Conservation (phyloP, 2,329 filamentous ascomycete genomes). For the Botrytis sinoallii region DNA sequence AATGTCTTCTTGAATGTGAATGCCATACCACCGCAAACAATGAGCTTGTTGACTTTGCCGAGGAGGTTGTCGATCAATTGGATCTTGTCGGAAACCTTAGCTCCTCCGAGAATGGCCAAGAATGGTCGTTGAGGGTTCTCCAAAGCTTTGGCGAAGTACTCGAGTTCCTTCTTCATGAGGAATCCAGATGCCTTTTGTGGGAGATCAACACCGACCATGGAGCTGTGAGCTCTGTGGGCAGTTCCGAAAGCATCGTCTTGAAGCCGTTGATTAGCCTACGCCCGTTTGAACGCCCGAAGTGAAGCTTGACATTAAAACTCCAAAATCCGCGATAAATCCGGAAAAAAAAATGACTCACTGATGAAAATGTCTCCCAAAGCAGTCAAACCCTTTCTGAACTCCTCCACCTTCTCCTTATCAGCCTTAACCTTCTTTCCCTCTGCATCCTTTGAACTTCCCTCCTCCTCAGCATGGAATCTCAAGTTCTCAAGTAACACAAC, state of each 20-base stretch:
- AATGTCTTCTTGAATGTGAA: conserved; percentile 99
- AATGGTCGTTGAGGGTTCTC: conserved; percentile 92
- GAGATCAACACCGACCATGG: conserved; percentile 95
- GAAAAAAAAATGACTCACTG: conserved; percentile 58
- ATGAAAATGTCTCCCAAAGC: conserved; percentile 93
- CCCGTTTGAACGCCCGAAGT: not conserved
- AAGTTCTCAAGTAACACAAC: conserved; percentile 95
- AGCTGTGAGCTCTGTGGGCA: conserved; percentile 96
- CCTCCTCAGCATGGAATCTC: conserved; percentile 97
- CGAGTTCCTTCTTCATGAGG: conserved; percentile 99
- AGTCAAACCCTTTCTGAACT: conserved; percentile 94
- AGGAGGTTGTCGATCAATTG: conserved; percentile 98
- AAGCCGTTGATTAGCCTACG: not conserved
- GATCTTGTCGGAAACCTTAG: conserved; percentile 99
- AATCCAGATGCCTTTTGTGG: conserved; percentile 97
- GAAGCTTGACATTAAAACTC: not conserved
- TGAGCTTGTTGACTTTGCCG: conserved; percentile 93
- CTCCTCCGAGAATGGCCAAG: conserved; percentile 95
- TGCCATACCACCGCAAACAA: conserved; percentile 97
- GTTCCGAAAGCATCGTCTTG: conserved; percentile 97
- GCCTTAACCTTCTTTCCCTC: conserved; percentile 98
- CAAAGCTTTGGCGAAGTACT: conserved; percentile 97
- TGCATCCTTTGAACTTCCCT: conserved; percentile 90
- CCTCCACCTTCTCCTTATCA: conserved; percentile 84
- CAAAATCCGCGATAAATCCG: not conserved